These are phyloP conservation scores for Penicillium capsulatum DNA, from an alignment of 2,329 filamentous ascomycete genomes.

Conservation along the genomic window DNA sequence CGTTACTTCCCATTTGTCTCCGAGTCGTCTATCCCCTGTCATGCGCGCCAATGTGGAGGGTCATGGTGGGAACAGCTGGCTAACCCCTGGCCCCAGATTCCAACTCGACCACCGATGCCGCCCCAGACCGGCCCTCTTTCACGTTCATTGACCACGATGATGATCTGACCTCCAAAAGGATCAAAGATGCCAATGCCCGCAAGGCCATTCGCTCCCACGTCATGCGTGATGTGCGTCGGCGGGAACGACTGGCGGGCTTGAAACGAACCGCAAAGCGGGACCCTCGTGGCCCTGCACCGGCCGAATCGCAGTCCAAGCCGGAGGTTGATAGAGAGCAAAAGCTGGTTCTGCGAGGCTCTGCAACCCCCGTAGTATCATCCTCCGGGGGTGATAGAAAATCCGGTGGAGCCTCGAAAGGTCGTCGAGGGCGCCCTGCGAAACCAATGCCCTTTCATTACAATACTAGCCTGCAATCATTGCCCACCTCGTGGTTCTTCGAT, in stretches of 20 bases:
- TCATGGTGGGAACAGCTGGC: background rate
- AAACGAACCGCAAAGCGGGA: constrained; percentile 35
- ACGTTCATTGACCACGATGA: constrained; percentile 43
- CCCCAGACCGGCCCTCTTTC: constrained; percentile 31
- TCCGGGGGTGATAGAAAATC: constrained; percentile 1
- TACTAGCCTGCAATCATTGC: constrained; percentile 16
- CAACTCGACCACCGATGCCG: constrained; percentile 16
- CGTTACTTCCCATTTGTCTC: constrained; percentile 7
- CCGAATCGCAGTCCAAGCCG: constrained; percentile 10
- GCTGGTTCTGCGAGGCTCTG: constrained; percentile 13
- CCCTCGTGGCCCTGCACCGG: constrained; percentile 7
- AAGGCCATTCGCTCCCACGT: constrained; percentile 43
- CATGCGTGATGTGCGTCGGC: constrained; percentile 42
- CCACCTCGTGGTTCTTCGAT: constrained; percentile 29
- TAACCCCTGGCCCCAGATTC: constrained; percentile 14
- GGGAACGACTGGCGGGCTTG: constrained; percentile 38
- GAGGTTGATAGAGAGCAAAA: constrained; percentile 11
- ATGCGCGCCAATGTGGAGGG: background rate
- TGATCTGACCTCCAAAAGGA: constrained; percentile 37
- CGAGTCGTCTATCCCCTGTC: background rate
- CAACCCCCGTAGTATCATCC: constrained; percentile 11
- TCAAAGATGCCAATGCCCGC: constrained; percentile 37
- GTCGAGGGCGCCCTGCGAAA: constrained; percentile 13
- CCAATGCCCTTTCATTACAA: constrained; percentile 13
- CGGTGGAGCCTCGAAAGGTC: constrained; percentile 4